Conservation (phyloP, 148 eudicot species). For the Nepenthes mirabilis region DNA sequence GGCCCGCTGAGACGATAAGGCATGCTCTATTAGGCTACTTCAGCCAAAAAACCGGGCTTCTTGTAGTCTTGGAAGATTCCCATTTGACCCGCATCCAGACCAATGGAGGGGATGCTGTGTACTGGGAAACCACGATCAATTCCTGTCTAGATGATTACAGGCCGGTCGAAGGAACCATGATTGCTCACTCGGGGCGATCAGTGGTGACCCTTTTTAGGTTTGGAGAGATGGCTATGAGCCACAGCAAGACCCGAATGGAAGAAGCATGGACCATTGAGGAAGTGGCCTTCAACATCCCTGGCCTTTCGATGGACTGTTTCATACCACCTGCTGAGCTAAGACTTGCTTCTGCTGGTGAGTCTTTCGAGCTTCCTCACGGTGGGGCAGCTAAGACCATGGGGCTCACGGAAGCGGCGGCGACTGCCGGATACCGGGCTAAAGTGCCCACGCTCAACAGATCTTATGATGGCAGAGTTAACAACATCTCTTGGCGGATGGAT, state of each 20-base stretch:
- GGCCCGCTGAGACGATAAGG: conserved; percentile 57
- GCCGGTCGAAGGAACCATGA: conserved; percentile 85
- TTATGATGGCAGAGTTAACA: conserved; percentile 22
- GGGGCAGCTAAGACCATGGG: conserved; percentile 30
- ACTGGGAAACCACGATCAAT: conserved; percentile 90
- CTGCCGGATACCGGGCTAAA: conserved; percentile 52
- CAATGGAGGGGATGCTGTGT: conserved; percentile 85
- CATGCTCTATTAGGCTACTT: conserved; percentile 52
- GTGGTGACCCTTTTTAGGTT: conserved; percentile 88
- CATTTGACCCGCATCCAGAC: conserved; percentile 80
- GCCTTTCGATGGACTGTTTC: conserved; percentile 74
- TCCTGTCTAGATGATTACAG: conserved; percentile 72
- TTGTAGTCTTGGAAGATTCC: conserved; percentile 49
- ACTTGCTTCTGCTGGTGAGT: conserved; percentile 37
- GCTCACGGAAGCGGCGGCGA: conserved; percentile 15
- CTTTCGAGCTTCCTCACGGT: conserved; percentile 48
- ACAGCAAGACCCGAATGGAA: conserved; percentile 66
- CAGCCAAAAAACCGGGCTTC: conserved; percentile 53
- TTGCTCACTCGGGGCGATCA: conserved; percentile 89
- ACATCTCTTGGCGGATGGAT: conserved; percentile 49
- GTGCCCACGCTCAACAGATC: conserved; percentile 47
- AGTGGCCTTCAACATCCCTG: conserved; percentile 71
- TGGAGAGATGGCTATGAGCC: conserved; percentile 79
- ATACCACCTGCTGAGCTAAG: conserved; percentile 87
- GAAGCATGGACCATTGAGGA: conserved; percentile 73